Evolutionary conservation across 1,139 yeast genomes (phyloP), one percentile per base, ranked within the genome.

Genomic region (Yamadazyma atlantica): DNA sequence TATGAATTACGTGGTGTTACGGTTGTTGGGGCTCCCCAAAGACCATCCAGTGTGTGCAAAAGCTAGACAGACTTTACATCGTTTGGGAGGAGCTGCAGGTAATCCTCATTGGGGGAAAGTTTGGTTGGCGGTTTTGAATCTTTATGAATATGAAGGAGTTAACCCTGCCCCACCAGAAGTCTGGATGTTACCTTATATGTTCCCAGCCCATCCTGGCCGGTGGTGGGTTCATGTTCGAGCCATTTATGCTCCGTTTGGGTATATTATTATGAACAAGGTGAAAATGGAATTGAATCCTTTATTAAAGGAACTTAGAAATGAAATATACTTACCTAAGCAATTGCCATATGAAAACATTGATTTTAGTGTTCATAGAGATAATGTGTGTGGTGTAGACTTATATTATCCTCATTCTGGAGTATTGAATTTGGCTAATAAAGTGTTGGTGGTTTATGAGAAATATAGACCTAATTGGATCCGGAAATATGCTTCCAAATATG

Each of bases 151-250:
- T 96, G 95, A 85, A 46, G 98, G 98, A 35, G 96, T 92, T 6
- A 94, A 94, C 51, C 98, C 99, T 2, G 95, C 96, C 2, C 98
- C 98, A 2, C 94, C 97, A 2, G 99, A 94, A 58, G 64, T 90
- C 37, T 94, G 96, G 95, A 64, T 85, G 47, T 62, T 92, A 34
- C 99, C 98, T 1, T 86, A 88, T 46, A 57, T 72, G 36, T 52
- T 83, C 2, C 95, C 96, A 0, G 69, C 89, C 29, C 98, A 92
- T 57, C 98, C 99, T 1, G 95, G 92, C 21, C 76, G 88, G 55
- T 94, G 97, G 98, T 94, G 99, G 99, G 97, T 92, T 21, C 99
- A 94, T 55, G 92, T 97, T 0, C 69, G 99, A 41, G 96, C 95
- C 1, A 88, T 94, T 24, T 92, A 90, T 54, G 63, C 87, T 32